A percentile compares a stretch with the other conserved stretches of the same genome.
Evolutionary conservation across 2,329 filamentous ascomycete genomes (phyloP).

Genomic region (Penicillium sp.): DNA sequence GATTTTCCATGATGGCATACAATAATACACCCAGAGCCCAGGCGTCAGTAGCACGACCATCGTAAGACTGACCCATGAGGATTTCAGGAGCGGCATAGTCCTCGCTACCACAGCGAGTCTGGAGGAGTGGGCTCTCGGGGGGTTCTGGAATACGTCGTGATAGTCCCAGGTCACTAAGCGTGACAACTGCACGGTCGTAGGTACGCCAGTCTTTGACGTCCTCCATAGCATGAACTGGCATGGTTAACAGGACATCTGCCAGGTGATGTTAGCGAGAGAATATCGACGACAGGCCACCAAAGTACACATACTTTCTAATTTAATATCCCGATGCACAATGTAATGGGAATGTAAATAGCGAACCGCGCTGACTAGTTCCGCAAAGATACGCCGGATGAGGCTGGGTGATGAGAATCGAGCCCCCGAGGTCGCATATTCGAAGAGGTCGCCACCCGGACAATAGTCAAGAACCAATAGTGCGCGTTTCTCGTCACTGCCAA

Average conservation of each 20-base stretch:
- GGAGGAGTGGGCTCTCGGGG: conserved; percentile 79
- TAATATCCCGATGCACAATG: conserved; percentile 96
- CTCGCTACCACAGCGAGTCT: conserved; percentile 90
- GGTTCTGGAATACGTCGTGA: conserved; percentile 74
- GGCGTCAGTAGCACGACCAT: conserved; percentile 85
- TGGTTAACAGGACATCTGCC: conserved; percentile 85
- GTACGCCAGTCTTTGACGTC: conserved; percentile 67
- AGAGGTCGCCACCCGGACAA: conserved; percentile 90
- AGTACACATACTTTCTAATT: conserved; percentile 75
- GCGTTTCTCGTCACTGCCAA: conserved; percentile 78
- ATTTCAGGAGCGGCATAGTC: conserved; percentile 97
- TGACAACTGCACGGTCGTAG: conserved; percentile 80
- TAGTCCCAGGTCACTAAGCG: conserved; percentile 86
- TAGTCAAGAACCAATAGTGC: conserved; percentile 87
- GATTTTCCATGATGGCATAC: conserved; percentile 90
- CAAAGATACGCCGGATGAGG: conserved; percentile 80
- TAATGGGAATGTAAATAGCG: conserved; percentile 78
- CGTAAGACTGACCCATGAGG: conserved; percentile 90
- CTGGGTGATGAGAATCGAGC: conserved; percentile 65
- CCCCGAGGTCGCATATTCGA: conserved; percentile 80
- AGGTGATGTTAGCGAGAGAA: conserved; percentile 16
- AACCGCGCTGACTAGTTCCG: conserved; percentile 82
- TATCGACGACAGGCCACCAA: neutral
- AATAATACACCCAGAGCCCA: conserved; percentile 94
- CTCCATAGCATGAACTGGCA: conserved; percentile 67